Evolutionary conservation across 345 rosid genomes (phyloP), one percentile per base, ranked within the genome.

Genomic region (Corymbia maculata): DNA sequence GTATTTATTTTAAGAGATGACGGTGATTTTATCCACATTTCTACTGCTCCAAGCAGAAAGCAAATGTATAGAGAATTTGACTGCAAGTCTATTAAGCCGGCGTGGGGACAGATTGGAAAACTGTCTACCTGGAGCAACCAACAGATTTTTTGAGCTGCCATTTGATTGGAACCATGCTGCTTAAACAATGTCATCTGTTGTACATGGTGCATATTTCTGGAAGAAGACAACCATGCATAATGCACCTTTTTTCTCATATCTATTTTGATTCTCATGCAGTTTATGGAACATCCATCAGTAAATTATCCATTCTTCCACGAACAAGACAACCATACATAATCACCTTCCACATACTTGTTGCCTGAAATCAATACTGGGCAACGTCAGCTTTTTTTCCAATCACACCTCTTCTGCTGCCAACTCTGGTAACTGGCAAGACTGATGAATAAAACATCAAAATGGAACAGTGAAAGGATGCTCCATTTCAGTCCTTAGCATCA

Each of bases 401-500:
- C 70, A n/a, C 2, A 0, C 17, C 70, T n/a, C 28, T 64, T 64
- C 75, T 13, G 36, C 75, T 28, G 75, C 75, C 75, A 64, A 64
- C 17, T 64, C 36, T 2, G 36, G 4, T 6, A 64, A 28, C 36
- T 13, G n/a, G n/a, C 0, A 15, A 64, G 17, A 64, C 75, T 64
- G 75, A n/a, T n/a, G 75, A n/a, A 13, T 17, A 64, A 13, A 13
- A n/a, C 4, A 28, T 28, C 36, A 12, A n/a, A n/a, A 64, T 64
- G 75, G 36, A 64, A 64, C 75, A 28, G 75, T 64, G 75, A 64
- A 64, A 64, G 75, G 36, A 64, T 64, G 75, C 1, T 42, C 44
- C 47, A 26, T 13, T 64, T 87, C 10, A 70, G 59, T 90, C 90
- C 79, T 89, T 90, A 87, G 86, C 44, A 51, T 88, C 87, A 88